Percentiles rank a stretch among this genome's conserved stretches.
Conservation (phyloP, 2,329 filamentous ascomycete genomes). For the Penicillium sclerotigenum region DNA sequence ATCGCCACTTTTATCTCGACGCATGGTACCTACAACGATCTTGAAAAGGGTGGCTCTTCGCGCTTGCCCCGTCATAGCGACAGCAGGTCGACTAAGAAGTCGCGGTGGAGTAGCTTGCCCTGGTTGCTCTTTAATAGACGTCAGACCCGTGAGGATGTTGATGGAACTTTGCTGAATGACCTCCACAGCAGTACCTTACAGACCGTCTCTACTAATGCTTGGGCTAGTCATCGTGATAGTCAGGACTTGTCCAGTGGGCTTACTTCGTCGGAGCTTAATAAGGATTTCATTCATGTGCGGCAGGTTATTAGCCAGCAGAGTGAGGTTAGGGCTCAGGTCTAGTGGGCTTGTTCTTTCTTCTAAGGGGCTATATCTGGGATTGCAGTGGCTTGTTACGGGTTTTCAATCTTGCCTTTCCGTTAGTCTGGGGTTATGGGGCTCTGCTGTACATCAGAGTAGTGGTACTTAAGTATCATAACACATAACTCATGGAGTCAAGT, state of each 20-base stretch:
- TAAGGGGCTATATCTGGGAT: neutral
- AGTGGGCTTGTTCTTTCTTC: neutral
- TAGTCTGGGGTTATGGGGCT: neutral
- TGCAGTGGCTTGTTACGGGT: neutral
- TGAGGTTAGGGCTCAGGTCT: slow-evolving; percentile 23
- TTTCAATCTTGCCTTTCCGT: neutral
- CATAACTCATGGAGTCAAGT: neutral
- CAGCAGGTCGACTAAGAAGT: neutral
- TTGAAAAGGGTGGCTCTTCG: slow-evolving; percentile 22
- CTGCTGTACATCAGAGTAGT: neutral
- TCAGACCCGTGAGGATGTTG: neutral
- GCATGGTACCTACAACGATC: slow-evolving; percentile 11
- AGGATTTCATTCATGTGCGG: slow-evolving; percentile 32
- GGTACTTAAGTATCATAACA: neutral
- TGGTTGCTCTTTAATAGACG: slow-evolving; percentile 14
- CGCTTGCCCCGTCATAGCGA: neutral
- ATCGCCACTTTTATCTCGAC: neutral
- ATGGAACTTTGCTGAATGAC: slow-evolving; percentile 14
- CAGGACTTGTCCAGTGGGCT: slow-evolving; percentile 18
- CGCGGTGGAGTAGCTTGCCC: slow-evolving; percentile 12
- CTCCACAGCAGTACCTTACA: slow-evolving; percentile 19
- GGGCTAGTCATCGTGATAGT: slow-evolving; percentile 30
- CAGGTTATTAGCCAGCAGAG: slow-evolving; percentile 36
- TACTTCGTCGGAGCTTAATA: slow-evolving; percentile 1
- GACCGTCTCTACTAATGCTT: slow-evolving; percentile 33